A percentile compares a stretch with the other conserved stretches of the same genome.
Conservation (phyloP, 2,329 filamentous ascomycete species). For the Cladosporium sp. region DNA sequence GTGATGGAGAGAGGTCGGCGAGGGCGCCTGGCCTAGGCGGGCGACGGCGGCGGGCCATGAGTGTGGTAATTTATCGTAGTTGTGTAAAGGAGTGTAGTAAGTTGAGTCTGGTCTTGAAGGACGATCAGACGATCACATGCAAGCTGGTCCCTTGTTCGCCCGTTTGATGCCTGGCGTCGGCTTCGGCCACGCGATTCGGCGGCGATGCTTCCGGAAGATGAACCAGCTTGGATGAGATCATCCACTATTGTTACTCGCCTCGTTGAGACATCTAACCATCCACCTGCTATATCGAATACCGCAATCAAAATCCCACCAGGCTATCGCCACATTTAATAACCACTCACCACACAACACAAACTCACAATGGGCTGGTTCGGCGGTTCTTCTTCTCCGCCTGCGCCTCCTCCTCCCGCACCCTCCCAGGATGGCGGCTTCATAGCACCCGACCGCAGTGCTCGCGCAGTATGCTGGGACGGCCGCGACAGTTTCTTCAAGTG, state of each 20-base stretch:
- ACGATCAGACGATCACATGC: neutral
- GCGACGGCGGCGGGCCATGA: constrained; percentile 60
- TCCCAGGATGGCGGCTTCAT: constrained; percentile 62
- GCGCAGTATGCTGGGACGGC: constrained; percentile 83
- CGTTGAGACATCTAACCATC: neutral
- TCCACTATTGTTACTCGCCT: neutral
- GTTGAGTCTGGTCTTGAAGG: neutral
- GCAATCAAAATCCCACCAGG: neutral
- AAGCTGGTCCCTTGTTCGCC: constrained; percentile 6
- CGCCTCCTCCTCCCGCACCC: constrained; percentile 24
- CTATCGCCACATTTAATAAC: neutral
- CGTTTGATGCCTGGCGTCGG: constrained; percentile 9
- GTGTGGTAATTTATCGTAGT: neutral
- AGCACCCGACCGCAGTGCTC: constrained; percentile 81
- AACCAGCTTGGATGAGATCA: neutral
- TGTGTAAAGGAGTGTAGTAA: constrained; percentile 6
- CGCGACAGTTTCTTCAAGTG: constrained; percentile 87
- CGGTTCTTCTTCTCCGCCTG: constrained; percentile 30
- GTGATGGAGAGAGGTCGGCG: constrained; percentile 65
- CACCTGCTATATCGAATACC: neutral
- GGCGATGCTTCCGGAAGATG: neutral
- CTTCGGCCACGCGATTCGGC: neutral
- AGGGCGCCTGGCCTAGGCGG: constrained; percentile 66
- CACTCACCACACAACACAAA: neutral
- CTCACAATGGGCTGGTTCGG: constrained; percentile 39